Conservation (phyloP, 805 yeast genomes). For the Kluyveromyces wickerhamii region DNA sequence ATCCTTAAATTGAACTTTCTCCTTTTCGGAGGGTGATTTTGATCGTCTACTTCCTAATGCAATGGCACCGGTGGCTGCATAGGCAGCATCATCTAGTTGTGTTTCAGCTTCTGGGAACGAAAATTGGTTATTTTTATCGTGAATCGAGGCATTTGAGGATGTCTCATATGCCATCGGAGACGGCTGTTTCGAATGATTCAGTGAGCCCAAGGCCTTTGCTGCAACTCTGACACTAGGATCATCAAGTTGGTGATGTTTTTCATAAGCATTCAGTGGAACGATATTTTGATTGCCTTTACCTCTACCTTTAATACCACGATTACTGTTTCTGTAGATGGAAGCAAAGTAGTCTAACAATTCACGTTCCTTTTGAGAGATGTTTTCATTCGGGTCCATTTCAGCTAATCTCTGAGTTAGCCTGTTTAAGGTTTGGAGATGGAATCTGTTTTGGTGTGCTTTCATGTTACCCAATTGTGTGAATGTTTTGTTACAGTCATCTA, state of each 20-base stretch:
- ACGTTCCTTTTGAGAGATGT: constrained; percentile 54
- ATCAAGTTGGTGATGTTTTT: constrained; percentile 4
- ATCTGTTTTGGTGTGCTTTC: constrained; percentile 89
- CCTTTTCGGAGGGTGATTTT: constrained; percentile 1
- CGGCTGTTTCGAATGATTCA: constrained; percentile 5
- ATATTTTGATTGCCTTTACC: constrained; percentile 44
- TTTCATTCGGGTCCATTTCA: constrained; percentile 43
- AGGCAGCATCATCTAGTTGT: constrained; percentile 4
- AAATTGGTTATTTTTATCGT: constrained; percentile 5
- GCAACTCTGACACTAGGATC: constrained; percentile 8
- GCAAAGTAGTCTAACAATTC: constrained; percentile 72
- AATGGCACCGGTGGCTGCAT: neutral
- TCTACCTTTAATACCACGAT: constrained; percentile 86
- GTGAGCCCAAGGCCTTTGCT: constrained; percentile 12
- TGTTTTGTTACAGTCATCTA: constrained; percentile 74
- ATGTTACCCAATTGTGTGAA: constrained; percentile 90
- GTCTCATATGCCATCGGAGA: constrained; percentile 5
- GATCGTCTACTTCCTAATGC: neutral
- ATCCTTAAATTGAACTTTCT: constrained; percentile 18
- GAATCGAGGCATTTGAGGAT: constrained; percentile 1
- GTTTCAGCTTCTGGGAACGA: constrained; percentile 1
- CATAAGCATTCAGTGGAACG: constrained; percentile 5
- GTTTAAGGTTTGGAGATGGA: constrained; percentile 67
- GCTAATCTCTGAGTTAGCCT: constrained; percentile 61
- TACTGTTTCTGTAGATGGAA: constrained; percentile 75